Percentiles rank a stretch among this genome's conserved stretches.
These are phyloP conservation scores for Phytophthora capsici DNA, from an alignment of 352 stramenopile species.

Conservation along the genomic window DNA sequence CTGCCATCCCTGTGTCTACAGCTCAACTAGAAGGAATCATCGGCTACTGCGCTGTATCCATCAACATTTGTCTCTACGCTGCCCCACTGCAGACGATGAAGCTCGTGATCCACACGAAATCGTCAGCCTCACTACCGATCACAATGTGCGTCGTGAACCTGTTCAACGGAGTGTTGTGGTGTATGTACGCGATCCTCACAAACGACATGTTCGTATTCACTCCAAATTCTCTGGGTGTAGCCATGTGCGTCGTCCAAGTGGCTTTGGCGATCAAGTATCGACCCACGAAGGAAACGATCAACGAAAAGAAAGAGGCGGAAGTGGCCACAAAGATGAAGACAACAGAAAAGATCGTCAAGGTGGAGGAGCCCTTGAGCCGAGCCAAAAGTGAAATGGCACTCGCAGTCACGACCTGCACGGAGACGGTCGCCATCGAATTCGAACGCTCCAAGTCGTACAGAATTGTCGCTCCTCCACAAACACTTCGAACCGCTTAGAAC, in stretches of 20 bases:
- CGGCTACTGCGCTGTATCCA: conserved; percentile 41
- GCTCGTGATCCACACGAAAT: conserved; percentile 47
- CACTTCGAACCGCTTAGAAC: no score
- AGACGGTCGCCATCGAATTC: neutral
- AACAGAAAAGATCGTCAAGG: conserved; percentile 2
- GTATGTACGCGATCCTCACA: conserved; percentile 48
- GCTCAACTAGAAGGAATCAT: conserved; percentile 34
- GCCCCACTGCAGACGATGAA: conserved; percentile 54
- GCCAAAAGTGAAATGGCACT: neutral
- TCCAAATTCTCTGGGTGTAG: conserved; percentile 45
- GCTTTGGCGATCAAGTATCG: conserved; percentile 34
- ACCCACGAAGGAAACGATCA: conserved; percentile 15
- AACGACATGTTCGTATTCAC: conserved; percentile 51
- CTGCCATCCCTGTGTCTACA: conserved; percentile 20
- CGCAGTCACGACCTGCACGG: neutral
- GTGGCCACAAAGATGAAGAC: conserved; percentile 8
- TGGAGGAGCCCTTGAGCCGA: conserved; percentile 5
- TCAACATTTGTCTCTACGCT: conserved; percentile 54
- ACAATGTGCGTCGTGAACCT: conserved; percentile 50
- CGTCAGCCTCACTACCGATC: conserved; percentile 50
- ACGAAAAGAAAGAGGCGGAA: conserved; percentile 1
- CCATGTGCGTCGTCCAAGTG: conserved; percentile 36
- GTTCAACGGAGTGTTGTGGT: conserved; percentile 54
- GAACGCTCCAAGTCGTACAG: neutral
- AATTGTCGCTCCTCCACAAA: neutral